Base-by-base conservation (phyloP, 2,329 filamentous ascomycete genomes). In the Pseudopyrenochaeta lycopersici region DNA sequence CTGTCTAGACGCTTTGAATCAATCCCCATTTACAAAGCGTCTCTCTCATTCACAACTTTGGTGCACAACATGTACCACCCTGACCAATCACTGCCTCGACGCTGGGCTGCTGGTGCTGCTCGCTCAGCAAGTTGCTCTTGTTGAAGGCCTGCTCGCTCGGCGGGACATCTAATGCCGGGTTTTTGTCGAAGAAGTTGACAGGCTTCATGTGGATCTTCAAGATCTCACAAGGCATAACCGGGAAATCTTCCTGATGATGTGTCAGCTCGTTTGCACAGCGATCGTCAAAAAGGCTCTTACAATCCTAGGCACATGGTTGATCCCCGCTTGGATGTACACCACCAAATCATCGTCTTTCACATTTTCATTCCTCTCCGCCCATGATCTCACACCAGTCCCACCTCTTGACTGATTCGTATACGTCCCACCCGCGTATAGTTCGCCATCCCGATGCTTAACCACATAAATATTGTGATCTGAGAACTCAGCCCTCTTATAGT, bases 331-430 rank as follows among this genome's bases (percentile, higher is more conserved):
- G 15, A 85, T 70, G 53, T 80, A 87, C 45, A 84, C 75, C 2
- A 86, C 84, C 14, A 86, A 76, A 64, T 87, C 83, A 3, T 81
- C 78, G 53, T 86, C 82, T 49, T 81, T 79, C 45, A 85, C 81
- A 41, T 76, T 76, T 51, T 85, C 83, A 51, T 82, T 78, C n/a
- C 82, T 76, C 14, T 80, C 75, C 0, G 81, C 82, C 77, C 80
- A 83, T 36, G 72, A 69, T 51, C 77, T 71, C 33, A 82, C 82
- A 54, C 82, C 75, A 18, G 74, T 77, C 49, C 81, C 72, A 49
- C 83, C 78, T 60, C 82, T 73, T 31, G 84, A 88, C 67, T 88
- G 85, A 61, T 85, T 85, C 0, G 85, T 84, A 68, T 86, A 86
- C 48, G 81, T 78, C 3, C 86, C 86, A 2, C 84, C 85, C 0